Conservation (phyloP, 2,329 filamentous ascomycete species). For the Tolypocladium cylindrosporum region DNA sequence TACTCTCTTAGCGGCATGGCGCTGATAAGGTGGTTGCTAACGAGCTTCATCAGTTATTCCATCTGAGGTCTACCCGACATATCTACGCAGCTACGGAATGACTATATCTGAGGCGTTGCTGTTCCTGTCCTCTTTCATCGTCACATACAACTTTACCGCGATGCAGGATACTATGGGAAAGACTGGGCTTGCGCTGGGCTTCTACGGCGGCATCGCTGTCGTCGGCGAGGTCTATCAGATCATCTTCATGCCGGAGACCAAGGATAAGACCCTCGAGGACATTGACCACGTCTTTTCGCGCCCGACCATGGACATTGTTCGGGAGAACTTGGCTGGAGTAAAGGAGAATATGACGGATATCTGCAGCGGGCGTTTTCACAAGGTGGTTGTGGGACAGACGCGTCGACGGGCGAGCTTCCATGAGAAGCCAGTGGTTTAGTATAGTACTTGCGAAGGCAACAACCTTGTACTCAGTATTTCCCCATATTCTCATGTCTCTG, state of each 20-base stretch:
- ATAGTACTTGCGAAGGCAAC: too few relatives aligned
- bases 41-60: conserved; percentile 37
- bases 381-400: conserved; percentile 13
- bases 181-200: conserved; percentile 57
- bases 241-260: conserved; percentile 68
- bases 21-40: not conserved
- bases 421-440: not conserved
- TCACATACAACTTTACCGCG: conserved; percentile 64
- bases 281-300: conserved; percentile 58
- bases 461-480: too few relatives aligned
- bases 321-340: conserved; percentile 38
- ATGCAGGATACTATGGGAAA: conserved; percentile 60
- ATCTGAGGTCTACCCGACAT: conserved; percentile 62
- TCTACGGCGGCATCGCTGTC: conserved; percentile 65
- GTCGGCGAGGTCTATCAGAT: conserved; percentile 64
- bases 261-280: conserved; percentile 58
- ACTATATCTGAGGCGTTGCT: conserved; percentile 57
- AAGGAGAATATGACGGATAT: conserved; percentile 19
- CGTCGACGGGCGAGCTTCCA: conserved; percentile 5
- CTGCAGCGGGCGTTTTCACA: conserved; percentile 9
- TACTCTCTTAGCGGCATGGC: not conserved
- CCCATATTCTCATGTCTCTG: too few relatives aligned
- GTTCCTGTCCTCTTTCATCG: conserved; percentile 62
- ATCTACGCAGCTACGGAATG: conserved; percentile 65
- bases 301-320: conserved; percentile 52